Percentiles rank a stretch among this genome's conserved stretches.
Evolutionary conservation across 2,329 filamentous ascomycete species (phyloP).

Genomic region (Exophiala mesophila): DNA sequence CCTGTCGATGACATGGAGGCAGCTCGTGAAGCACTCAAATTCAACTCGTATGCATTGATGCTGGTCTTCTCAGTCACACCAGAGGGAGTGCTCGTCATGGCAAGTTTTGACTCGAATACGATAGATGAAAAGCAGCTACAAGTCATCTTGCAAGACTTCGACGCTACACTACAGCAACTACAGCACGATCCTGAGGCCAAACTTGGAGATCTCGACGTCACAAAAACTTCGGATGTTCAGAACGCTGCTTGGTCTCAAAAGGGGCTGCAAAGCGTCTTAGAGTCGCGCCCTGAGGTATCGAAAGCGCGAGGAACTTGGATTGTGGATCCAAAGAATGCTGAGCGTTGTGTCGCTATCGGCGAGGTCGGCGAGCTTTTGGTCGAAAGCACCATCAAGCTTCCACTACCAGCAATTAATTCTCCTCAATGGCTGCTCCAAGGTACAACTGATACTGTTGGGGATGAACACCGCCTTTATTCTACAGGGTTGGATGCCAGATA

Average conservation of each 20-base stretch:
- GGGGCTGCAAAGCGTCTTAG: not conserved
- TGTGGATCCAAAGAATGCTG: conserved; percentile 36
- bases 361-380: conserved; percentile 36
- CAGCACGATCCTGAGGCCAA: conserved; percentile 29
- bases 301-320: conserved; percentile 32
- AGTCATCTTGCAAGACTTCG: conserved; percentile 49
- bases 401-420: conserved; percentile 22
- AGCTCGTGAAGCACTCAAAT: conserved; percentile 54
- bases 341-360: conserved; percentile 33
- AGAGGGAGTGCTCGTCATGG: conserved; percentile 54
- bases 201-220: conserved; percentile 1
- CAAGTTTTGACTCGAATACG: conserved; percentile 60
- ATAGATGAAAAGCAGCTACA: conserved; percentile 52
- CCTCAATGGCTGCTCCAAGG: conserved; percentile 8
- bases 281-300: not conserved
- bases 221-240: not conserved
- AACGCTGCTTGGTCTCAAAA: not conserved
- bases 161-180: conserved; percentile 47
- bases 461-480: not conserved
- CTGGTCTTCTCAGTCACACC: conserved; percentile 58
- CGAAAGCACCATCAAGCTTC: conserved; percentile 35
- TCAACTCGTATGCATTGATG: conserved; percentile 59
- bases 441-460: not conserved
- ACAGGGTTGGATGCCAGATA: not conserved
- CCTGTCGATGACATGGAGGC: conserved; percentile 38